Base-by-base conservation (phyloP, 345 rosid genomes). In the Rhizophora apiculata region DNA sequence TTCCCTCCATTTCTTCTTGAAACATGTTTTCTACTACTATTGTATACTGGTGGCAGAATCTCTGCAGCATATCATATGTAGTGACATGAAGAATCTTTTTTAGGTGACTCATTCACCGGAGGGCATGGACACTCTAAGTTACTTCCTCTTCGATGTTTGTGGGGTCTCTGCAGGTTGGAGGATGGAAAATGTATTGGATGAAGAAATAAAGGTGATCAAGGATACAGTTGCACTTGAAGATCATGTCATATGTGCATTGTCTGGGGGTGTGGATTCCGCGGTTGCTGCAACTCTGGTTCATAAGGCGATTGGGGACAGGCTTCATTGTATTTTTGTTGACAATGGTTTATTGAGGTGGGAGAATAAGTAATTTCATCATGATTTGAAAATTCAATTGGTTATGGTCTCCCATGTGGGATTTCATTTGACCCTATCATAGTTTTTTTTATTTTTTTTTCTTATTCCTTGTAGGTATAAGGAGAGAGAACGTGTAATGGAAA, bases 211-310 rank as follows among this genome's bases (percentile, higher is more conserved):
- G 82, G 85, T 77, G 60, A 88, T 95, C 72, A 90, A 82, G 26
- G 72, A 72, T 65, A 82, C 84, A 0, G 89, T 95, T 64, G 91
- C 84, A 31, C 80, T 90, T 24, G 93, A 87, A 60, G 98, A 92
- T 16, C 98, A 87, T 69, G 98, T 89, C 72, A 95, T 95, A 16
- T 95, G 99, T 72, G 99, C 98, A 2, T 77, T 95, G 43, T 95
- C 97, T 0, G 99, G 99, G 30, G 98, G 99, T 56, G 99, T 95
- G 39, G 99, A 95, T 85, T 95, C 99, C 54, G 89, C 99, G 34
- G 98, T 95, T 78, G 98, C 98, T 0, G 99, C 98, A 20, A 89
- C 96, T 72, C 96, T 95, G 80, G 97, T 95, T 77, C 97, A 92
- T 68, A 90, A 81, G 81, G 98, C 99, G 43, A 95, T 95, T 74